Conservation (phyloP, 2,329 filamentous ascomycete genomes). For the Didymosphaeria variabile region DNA sequence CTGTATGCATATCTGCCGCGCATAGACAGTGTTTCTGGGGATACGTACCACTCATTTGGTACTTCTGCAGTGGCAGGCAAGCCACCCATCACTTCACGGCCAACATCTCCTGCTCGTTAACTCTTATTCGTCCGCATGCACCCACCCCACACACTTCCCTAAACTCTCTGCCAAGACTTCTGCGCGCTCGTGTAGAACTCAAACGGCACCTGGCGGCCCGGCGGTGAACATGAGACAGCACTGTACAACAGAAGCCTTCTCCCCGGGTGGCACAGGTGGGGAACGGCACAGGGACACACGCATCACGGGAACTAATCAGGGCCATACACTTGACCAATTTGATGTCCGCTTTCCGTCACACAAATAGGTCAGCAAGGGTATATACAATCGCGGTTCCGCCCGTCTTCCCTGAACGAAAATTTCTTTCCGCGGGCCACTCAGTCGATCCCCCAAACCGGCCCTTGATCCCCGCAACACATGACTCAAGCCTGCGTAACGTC, state of each 20-base stretch:
- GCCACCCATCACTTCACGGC: background rate
- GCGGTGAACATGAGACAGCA: slow-evolving; percentile 7
- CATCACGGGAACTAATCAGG: background rate
- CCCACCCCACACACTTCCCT: background rate
- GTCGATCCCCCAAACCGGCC: slow-evolving; percentile 2
- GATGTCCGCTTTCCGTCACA: slow-evolving; percentile 1
- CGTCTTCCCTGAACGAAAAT: background rate
- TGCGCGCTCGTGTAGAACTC: background rate
- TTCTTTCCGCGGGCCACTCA: background rate
- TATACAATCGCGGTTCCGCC: slow-evolving; percentile 12
- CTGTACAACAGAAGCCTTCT: background rate
- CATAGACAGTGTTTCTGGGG: background rate
- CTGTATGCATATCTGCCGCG: background rate
- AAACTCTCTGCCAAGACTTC: background rate
- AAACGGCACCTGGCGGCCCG: background rate
- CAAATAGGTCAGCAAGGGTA: slow-evolving; percentile 4
- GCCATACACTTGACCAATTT: background rate
- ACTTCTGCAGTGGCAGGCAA: background rate
- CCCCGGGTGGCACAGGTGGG: background rate
- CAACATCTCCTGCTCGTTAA: background rate
- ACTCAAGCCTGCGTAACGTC: slow-evolving; percentile 32
- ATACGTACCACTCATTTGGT: background rate
- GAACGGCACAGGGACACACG: background rate
- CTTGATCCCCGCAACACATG: background rate
- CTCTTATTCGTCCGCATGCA: background rate